Evolutionary conservation across 148 eudicot species (phyloP).

Genomic region (Rhododendron molle): DNA sequence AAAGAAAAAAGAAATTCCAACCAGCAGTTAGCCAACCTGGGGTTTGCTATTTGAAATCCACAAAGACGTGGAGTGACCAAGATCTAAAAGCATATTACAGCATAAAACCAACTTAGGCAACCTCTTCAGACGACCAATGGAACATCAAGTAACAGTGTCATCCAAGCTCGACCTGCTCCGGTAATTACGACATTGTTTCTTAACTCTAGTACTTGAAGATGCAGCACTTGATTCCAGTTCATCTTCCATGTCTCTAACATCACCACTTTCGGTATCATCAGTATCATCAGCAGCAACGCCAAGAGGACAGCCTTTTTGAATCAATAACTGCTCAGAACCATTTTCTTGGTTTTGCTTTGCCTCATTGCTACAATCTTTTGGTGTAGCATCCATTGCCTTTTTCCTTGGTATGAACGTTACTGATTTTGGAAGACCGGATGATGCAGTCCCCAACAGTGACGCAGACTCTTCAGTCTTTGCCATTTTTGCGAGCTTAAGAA

Average conservation of each 20-base stretch:
- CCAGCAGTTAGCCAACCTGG: background rate
- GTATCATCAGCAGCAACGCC: slow-evolving; percentile 24
- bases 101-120: background rate
- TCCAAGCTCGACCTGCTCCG: slow-evolving; percentile 34
- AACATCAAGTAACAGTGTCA: slow-evolving; percentile 24
- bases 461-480: background rate
- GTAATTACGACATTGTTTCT: slow-evolving; percentile 35
- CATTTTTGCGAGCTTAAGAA: slow-evolving; percentile 18
- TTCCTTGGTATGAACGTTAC: slow-evolving; percentile 40
- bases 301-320: slow-evolving; percentile 16
- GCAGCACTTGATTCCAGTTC: slow-evolving; percentile 19
- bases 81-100: background rate
- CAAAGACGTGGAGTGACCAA: background rate
- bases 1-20: background rate
- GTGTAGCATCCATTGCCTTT: slow-evolving; percentile 16
- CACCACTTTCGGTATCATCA: slow-evolving; percentile 16
- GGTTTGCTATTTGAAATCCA: background rate
- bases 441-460: slow-evolving; percentile 8
- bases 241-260: slow-evolving; percentile 32
- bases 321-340: slow-evolving; percentile 14
- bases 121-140: background rate
- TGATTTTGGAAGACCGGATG: slow-evolving; percentile 24
- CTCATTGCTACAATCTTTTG: slow-evolving; percentile 12
- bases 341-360: slow-evolving; percentile 5
- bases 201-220: slow-evolving; percentile 3